phyloP scores from a whole-genome alignment of 2,329 filamentous ascomycete species.

The Arthrobotrys pseudoclavata region DNA sequence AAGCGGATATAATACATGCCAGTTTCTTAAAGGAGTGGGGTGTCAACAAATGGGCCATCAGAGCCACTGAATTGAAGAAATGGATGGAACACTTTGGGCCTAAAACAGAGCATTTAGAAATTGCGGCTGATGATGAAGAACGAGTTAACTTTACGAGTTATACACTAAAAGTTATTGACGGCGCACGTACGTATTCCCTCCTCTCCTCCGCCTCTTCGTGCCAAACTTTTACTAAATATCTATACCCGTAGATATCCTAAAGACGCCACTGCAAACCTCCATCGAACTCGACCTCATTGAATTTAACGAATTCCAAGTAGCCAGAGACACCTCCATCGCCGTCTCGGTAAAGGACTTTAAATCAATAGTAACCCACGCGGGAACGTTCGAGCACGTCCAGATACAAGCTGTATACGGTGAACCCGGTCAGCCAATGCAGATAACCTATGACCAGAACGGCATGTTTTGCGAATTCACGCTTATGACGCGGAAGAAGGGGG shows the following conservation, averaged over 20 bases:
- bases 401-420: constrained; percentile 70
- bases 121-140: constrained; percentile 68
- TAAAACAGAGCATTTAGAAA: constrained; percentile 71
- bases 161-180: constrained; percentile 71
- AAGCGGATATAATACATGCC: constrained; percentile 71
- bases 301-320: constrained; percentile 70
- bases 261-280: constrained; percentile 71
- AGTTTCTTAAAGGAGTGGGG: constrained; percentile 58
- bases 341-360: constrained; percentile 72
- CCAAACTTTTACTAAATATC: constrained; percentile 32
- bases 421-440: constrained; percentile 70
- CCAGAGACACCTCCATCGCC: constrained; percentile 69
- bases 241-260: constrained; percentile 68
- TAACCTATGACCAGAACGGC: constrained; percentile 69
- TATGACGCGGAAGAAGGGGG: constrained; percentile 67
- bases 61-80: constrained; percentile 68
- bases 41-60: constrained; percentile 70
- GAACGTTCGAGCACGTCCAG: constrained; percentile 67
- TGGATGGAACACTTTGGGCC: constrained; percentile 71
- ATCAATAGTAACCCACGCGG: constrained; percentile 70
- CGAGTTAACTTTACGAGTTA: constrained; percentile 71
- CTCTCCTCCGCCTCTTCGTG: neutral
- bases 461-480: constrained; percentile 71
- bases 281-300: constrained; percentile 70
- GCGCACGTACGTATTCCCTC: constrained; percentile 66